These are phyloP conservation scores for Mycena floridula DNA, from an alignment of 768 basidiomycete genomes.

Conservation along the genomic window DNA sequence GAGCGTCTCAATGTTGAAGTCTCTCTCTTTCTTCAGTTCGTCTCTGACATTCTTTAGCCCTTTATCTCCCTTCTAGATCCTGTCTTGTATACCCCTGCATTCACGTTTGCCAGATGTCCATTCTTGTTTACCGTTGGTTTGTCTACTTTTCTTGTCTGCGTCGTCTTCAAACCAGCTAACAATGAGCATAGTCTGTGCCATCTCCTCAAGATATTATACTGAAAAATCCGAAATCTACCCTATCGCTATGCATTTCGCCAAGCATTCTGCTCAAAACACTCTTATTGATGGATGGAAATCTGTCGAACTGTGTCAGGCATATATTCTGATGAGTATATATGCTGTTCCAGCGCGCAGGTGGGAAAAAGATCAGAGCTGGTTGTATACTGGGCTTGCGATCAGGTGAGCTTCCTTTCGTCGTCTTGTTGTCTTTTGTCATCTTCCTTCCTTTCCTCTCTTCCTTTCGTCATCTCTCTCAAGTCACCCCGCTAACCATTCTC, in stretches of 20 bases:
- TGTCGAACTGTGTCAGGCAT: conserved; percentile 87
- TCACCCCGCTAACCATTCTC: background rate
- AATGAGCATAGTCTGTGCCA: conserved; percentile 63
- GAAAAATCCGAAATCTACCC: conserved; percentile 82
- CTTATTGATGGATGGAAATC: conserved; percentile 80
- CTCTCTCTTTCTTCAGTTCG: background rate
- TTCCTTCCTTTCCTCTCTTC: no score
- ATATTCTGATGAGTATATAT: conserved; percentile 81
- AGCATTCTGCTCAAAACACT: conserved; percentile 74
- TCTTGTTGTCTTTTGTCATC: no score
- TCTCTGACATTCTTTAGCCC: conserved; percentile 29
- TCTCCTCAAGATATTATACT: conserved; percentile 73
- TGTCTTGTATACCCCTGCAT: conserved; percentile 71
- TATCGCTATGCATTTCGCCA: conserved; percentile 86
- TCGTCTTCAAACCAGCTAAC: background rate
- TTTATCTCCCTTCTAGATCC: conserved; percentile 77
- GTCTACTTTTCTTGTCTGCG: conserved; percentile 16
- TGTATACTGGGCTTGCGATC: conserved; percentile 84
- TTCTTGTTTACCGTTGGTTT: conserved; percentile 86
- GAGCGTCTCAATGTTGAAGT: conserved; percentile 57
- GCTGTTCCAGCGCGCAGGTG: conserved; percentile 75
- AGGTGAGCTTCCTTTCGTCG: conserved; percentile 40
- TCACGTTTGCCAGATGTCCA: conserved; percentile 78
- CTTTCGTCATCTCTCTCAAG: background rate
- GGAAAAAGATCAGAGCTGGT: conserved; percentile 89